Percentiles rank a stretch among this genome's conserved stretches.
Evolutionary conservation across 176 grass and related monocot genomes (phyloP).

Genomic region (Oryza australiensis): DNA sequence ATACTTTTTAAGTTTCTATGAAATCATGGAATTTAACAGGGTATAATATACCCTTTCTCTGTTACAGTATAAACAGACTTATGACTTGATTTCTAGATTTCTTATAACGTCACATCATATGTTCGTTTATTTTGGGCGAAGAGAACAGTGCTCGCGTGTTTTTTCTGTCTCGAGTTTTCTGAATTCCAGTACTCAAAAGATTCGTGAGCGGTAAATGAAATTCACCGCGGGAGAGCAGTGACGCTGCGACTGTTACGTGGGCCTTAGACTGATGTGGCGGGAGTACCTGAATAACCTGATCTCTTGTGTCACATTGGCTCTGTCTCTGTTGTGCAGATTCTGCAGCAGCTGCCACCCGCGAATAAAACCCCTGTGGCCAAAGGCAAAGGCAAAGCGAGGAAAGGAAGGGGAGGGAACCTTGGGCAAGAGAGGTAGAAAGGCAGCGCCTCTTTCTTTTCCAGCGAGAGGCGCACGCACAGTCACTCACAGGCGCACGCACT

Average conservation of each 20-base stretch:
- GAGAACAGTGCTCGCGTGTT: no score
- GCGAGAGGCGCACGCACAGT: no score
- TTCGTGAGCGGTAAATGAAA: not conserved
- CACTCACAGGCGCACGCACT: not conserved
- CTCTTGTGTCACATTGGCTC: not conserved
- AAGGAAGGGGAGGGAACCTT: no score
- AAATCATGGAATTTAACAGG: no score
- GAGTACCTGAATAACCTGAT: not conserved
- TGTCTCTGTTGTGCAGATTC: not conserved
- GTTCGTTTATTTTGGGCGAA: no score
- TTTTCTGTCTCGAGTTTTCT: no score
- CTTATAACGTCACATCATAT: no score
- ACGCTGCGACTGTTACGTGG: not conserved
- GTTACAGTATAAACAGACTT: no score
- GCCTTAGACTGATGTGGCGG: not conserved
- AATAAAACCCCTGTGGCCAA: not conserved
- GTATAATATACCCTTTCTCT: no score
- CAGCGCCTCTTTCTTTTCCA: not conserved
- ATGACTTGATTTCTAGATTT: no score
- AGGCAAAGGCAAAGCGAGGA: not conserved
- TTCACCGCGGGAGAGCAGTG: not conserved
- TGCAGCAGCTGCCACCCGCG: not conserved
- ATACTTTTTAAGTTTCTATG: no score
- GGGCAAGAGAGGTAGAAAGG: not conserved
- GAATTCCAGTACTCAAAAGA: no score